A percentile compares a stretch with the other conserved stretches of the same genome.
phyloP scores from a whole-genome alignment of 306 rosid genomes.

The Cucumis melo region DNA sequence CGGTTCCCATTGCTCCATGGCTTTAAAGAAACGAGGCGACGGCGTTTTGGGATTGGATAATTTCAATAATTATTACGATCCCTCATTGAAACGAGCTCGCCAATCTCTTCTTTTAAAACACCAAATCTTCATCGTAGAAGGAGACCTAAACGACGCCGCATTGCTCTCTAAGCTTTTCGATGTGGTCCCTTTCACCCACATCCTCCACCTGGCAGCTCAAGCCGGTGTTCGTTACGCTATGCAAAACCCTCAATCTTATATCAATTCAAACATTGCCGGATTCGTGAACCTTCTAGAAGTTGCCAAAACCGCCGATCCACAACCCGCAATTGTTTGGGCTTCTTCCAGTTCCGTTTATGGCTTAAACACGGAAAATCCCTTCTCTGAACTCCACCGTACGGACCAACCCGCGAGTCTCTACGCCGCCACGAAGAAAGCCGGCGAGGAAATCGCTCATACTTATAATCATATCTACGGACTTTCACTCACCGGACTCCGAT shows the following conservation, averaged over 20 bases:
- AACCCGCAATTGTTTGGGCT: constrained; percentile 82
- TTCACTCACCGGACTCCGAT: constrained; percentile 58
- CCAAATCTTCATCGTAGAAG: constrained; percentile 56
- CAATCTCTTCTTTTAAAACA: constrained; percentile 35
- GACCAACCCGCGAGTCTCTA: constrained; percentile 83
- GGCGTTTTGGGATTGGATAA: constrained; percentile 79
- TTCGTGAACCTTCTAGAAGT: constrained; percentile 78
- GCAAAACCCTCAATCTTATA: constrained; percentile 79
- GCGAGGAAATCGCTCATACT: constrained; percentile 82
- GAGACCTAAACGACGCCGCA: constrained; percentile 65
- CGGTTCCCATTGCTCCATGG: constrained; percentile 65
- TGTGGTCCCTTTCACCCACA: constrained; percentile 69
- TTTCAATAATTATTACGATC: constrained; percentile 81
- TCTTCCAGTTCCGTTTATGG: constrained; percentile 85
- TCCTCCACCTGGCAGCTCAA: constrained; percentile 83
- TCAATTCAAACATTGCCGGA: constrained; percentile 73
- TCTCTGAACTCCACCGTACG: constrained; percentile 61
- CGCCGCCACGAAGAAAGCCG: constrained; percentile 90
- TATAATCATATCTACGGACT: constrained; percentile 82
- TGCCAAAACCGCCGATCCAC: constrained; percentile 51
- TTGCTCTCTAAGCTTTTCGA: constrained; percentile 62
- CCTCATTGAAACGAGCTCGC: constrained; percentile 59
- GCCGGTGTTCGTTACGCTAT: constrained; percentile 95
- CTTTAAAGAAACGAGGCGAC: constrained; percentile 78
- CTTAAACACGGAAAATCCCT: constrained; percentile 55